Percentiles rank a stretch among this genome's conserved stretches.
Conservation (phyloP, 495 filamentous ascomycete genomes). For the Podospora fimiseda region DNA sequence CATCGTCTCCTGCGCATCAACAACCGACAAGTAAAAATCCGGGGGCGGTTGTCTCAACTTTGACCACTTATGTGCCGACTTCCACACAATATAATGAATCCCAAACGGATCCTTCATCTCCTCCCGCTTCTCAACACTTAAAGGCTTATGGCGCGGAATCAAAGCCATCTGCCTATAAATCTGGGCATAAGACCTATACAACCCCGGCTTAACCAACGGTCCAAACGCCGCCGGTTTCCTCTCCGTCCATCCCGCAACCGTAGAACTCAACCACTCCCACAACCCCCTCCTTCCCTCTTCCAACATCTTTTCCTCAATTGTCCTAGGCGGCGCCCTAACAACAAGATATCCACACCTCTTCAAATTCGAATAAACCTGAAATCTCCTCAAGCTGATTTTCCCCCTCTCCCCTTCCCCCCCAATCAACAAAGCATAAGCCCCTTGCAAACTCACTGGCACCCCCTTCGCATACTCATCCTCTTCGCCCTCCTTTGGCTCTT, state of each 20-base stretch:
- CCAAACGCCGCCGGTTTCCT: constrained; percentile 38
- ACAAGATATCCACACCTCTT: constrained; percentile 80
- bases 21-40: constrained; percentile 75
- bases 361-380: constrained; percentile 76
- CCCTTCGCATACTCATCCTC: constrained; percentile 51
- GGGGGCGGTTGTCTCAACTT: constrained; percentile 70
- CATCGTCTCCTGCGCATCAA: constrained; percentile 62
- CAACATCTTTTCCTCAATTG: not conserved
- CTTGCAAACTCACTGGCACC: constrained; percentile 81
- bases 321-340: constrained; percentile 51
- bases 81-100: constrained; percentile 73
- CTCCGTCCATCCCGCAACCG: constrained; percentile 21
- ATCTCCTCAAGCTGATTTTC: constrained; percentile 66
- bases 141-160: constrained; percentile 62
- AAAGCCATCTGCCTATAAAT: constrained; percentile 72
- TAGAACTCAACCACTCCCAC: constrained; percentile 39
- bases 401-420: constrained; percentile 55
- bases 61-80: constrained; percentile 55
- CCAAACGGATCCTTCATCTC: constrained; percentile 50
- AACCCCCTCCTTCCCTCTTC: constrained; percentile 17
- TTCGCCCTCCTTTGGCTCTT: constrained; percentile 15
- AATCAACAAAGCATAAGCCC: constrained; percentile 75
- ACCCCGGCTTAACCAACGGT: constrained; percentile 65
- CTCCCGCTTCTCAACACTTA: too few relatives aligned
- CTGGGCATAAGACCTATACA: constrained; percentile 72